Evolutionary conservation across 2,329 filamentous ascomycete genomes (phyloP), one percentile per base, ranked within the genome.

Genomic region (Penicillium griseofulvum): DNA sequence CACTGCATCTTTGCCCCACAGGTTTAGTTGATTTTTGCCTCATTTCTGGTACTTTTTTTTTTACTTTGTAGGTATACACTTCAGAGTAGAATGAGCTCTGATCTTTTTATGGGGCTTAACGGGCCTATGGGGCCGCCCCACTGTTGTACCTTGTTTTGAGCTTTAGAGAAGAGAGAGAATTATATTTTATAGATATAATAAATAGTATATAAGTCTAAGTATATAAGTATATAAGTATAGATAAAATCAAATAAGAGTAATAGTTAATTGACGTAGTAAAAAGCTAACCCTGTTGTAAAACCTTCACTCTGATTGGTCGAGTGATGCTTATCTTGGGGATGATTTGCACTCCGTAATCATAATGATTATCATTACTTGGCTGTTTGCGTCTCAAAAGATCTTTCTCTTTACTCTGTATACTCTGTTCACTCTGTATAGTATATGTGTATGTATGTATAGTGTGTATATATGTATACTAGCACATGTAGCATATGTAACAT

Each of bases 271-370:
- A 73, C 70, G 69, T 73, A 70, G 68, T 56, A 57, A 49, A 68
- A 70, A 67, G 59, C 65, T 72, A 71, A 71, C 71, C 68, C 63
- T 62, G 62, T 71, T 67, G 66, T 56, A 69, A 72, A 67, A 34
- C 56, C 59, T 26, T 5, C 8, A 0, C 34, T n/a, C 55, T 73
- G 60, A 73, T 73, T 73, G 70, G 70, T 42, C 14, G 14, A 9
- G 46, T 38, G 48, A 50, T 43, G 61, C 69, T 73, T 71, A 72
- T 72, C 70, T 70, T 55, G 56, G 10, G 10, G 16, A 55, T 43
- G 56, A 59, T 58, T 63, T 63, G 51, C 54, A 55, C 48, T 49
- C 26, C 54, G 55, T 62, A 63, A 63, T 62, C 56, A 61, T 64
- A 58, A 65, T 59, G 60, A 58, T 58, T 62, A 62, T 63, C 56